Evolutionary conservation across 352 stramenopile species (phyloP).

Genomic region (Globisporangium spinosum): DNA sequence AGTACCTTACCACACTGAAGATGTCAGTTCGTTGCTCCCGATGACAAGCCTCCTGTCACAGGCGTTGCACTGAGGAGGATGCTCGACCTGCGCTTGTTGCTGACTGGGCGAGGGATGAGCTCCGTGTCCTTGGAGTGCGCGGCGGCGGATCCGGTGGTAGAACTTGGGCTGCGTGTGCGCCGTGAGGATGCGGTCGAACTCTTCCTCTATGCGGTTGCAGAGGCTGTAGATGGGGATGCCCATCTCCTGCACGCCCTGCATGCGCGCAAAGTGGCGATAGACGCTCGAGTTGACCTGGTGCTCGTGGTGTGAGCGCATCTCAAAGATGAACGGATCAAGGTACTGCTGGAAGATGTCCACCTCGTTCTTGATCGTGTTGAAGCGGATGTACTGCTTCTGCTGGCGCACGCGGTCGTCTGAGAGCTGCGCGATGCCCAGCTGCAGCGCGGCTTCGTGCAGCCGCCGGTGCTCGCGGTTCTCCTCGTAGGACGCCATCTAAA

Average conservation of each 20-base stretch:
- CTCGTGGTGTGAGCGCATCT: conserved; percentile 47
- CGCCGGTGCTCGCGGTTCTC: conserved; percentile 30
- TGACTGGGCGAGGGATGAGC: conserved; percentile 41
- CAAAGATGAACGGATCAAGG: conserved; percentile 62
- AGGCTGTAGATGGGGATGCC: conserved; percentile 78
- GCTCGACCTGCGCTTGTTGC: conserved; percentile 6
- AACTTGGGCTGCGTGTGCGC: conserved; percentile 40
- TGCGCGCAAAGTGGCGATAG: conserved; percentile 64
- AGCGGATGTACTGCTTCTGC: conserved; percentile 57
- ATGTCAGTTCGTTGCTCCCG: not conserved
- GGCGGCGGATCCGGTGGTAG: conserved; percentile 43
- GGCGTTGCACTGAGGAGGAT: conserved; percentile 4
- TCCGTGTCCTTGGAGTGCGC: conserved; percentile 55
- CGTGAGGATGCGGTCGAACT: conserved; percentile 50
- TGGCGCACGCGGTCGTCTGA: conserved; percentile 43
- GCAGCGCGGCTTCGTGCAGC: conserved; percentile 40
- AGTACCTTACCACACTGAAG: not conserved
- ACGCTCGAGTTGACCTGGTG: conserved; percentile 63
- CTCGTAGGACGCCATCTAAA: conserved; percentile 27
- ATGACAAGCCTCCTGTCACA: conserved; percentile 1
- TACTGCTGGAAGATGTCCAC: conserved; percentile 79
- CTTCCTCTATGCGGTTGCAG: conserved; percentile 37
- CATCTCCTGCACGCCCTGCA: conserved; percentile 66
- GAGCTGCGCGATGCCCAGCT: conserved; percentile 57
- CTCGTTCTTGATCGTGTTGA: conserved; percentile 71